These are phyloP conservation scores for Ustilago bromivora DNA, from an alignment of 1,284 basidiomycete species.

Conservation along the genomic window DNA sequence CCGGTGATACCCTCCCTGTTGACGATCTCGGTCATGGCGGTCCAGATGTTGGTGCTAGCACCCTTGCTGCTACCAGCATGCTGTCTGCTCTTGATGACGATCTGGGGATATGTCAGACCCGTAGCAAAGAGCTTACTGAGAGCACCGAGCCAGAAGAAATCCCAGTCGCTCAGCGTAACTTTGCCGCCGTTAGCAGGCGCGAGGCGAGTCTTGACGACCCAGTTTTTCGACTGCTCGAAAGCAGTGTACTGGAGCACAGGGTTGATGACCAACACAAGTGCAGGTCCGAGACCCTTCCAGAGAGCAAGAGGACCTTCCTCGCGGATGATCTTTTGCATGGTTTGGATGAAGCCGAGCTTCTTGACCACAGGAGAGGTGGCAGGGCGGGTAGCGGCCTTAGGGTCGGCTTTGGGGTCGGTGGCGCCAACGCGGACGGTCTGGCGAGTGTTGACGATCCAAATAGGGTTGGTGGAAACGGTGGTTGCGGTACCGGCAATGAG, in stretches of 20 bases:
- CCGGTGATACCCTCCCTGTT: slow-evolving; percentile 63
- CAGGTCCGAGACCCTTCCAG: slow-evolving; percentile 95
- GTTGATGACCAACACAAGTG: slow-evolving; percentile 91
- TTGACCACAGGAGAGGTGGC: slow-evolving; percentile 37
- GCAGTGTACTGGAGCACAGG: slow-evolving; percentile 79
- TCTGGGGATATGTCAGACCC: slow-evolving; percentile 68
- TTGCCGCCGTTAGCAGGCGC: slow-evolving; percentile 37
- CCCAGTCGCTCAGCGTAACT: slow-evolving; percentile 60
- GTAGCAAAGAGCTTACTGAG: slow-evolving; percentile 68
- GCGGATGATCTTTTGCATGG: slow-evolving; percentile 79
- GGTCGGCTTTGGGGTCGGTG: slow-evolving; percentile 27
- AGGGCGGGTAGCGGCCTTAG: slow-evolving; percentile 26
- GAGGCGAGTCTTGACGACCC: slow-evolving; percentile 60
- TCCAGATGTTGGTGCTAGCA: slow-evolving; percentile 64
- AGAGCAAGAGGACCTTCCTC: slow-evolving; percentile 85
- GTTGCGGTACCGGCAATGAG: slow-evolving; percentile 91
- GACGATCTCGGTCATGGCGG: slow-evolving; percentile 68
- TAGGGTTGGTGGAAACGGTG: slow-evolving; percentile 89
- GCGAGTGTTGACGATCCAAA: slow-evolving; percentile 78
- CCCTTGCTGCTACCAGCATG: slow-evolving; percentile 61
- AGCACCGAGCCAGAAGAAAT: slow-evolving; percentile 69
- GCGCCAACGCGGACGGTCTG: slow-evolving; percentile 73
- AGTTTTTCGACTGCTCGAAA: slow-evolving; percentile 68
- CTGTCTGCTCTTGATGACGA: slow-evolving; percentile 69
- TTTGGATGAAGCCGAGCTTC: slow-evolving; percentile 72